Percentiles rank a stretch among this genome's conserved stretches.
These are phyloP conservation scores for Ascochyta clinopodiicola DNA, from an alignment of 2,329 filamentous ascomycete species.

Conservation along the genomic window DNA sequence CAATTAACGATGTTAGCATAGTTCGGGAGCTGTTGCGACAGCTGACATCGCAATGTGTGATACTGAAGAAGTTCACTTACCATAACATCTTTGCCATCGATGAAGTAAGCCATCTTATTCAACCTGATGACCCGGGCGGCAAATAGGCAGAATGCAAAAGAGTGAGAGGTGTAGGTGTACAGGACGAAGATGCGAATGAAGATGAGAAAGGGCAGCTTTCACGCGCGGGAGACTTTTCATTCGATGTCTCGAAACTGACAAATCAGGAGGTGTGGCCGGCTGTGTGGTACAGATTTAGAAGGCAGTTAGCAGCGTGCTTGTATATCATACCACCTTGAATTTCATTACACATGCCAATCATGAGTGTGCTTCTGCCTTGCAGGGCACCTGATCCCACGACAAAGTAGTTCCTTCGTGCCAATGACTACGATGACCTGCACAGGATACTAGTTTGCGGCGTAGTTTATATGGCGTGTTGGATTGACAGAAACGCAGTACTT, in stretches of 20 bases:
- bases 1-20: too few species aligned
- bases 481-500: not conserved
- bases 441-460: not conserved
- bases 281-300: not conserved
- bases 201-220: too few species aligned
- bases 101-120: constrained; percentile 18
- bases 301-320: not conserved
- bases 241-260: not conserved
- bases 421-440: not conserved
- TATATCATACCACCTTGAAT: not conserved
- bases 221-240: too few species aligned
- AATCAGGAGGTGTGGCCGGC: not conserved
- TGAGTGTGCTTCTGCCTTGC: not conserved
- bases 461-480: constrained; percentile 2
- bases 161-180: too few species aligned
- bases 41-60: not conserved
- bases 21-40: too few species aligned
- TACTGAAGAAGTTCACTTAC: constrained; percentile 1
- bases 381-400: not conserved
- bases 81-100: constrained; percentile 29
- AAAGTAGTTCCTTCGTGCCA: not conserved
- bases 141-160: too few species aligned
- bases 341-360: not conserved
- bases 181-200: too few species aligned
- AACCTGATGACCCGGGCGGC: too few species aligned